Evolutionary conservation across 1,139 yeast genomes (phyloP), one percentile per base, ranked within the genome.

Genomic region (Pichia norvegensis): DNA sequence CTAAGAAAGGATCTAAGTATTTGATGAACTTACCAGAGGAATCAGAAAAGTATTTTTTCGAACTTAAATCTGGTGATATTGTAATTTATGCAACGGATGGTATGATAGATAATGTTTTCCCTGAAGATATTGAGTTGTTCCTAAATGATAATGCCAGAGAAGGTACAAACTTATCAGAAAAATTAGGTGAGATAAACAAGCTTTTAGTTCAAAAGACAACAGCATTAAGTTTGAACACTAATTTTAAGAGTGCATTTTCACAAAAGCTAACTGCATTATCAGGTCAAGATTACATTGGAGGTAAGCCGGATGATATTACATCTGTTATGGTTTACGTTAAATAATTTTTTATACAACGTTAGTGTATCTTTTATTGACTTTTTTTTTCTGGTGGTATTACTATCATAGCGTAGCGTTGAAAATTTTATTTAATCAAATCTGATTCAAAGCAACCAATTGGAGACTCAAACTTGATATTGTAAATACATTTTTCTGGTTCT

Each of bases 251-350:
- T 54, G 95, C 92, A 0, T 92, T 90, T 66, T 84, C 96, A 10
- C 90, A 84, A 60, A 94, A 85, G 55, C 70, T 86, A 46, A 64
- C 66, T 38, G 70, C 76, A 51, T 65, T 84, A 40, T 79, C 90
- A 3, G 85, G 86, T 1, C 85, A 79, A 59, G 68, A 70, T 47
- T 85, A 85, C 57, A 70, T 79, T 51, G 97, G 98, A 36, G 98
- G 97, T 25, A 92, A 92, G 65, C 95, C 88, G 45, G 98, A 92
- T 66, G 98, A 92, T 63, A 83, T 90, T 33, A 87, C 97, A 0
- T 78, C 85, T 16, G 81, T 90, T 1, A 72, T 85, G 58, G 78
- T 88, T 27, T 73, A 73, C 58, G 83, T 81, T 33, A 69, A 69
- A 38, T 73, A 55, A 58, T 19, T n/a, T 25, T 11, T 27, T 29